These are phyloP conservation scores for Moesziomyces parantarcticus DNA, from an alignment of 1,284 basidiomycete species.

Conservation along the genomic window DNA sequence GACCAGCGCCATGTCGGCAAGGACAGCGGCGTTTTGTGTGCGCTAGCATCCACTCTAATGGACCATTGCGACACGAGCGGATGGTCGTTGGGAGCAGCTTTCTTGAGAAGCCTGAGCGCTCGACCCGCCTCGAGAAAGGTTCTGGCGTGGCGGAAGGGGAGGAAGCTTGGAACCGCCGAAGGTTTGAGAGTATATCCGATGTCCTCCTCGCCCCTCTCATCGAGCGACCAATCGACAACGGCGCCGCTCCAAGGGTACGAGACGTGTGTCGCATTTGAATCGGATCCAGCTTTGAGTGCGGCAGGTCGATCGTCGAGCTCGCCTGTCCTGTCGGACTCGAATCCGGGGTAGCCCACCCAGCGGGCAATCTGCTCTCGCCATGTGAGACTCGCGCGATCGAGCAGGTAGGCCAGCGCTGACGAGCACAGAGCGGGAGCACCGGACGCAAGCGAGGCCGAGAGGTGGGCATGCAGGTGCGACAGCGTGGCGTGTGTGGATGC, in stretches of 20 bases:
- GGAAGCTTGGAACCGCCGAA: conserved; percentile 44
- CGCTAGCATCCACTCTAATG: conserved; percentile 3
- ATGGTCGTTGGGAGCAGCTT: conserved; percentile 50
- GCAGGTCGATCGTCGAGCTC: conserved; percentile 28
- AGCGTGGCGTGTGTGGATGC: conserved; percentile 27
- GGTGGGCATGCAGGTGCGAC: conserved; percentile 50
- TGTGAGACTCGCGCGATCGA: conserved; percentile 39
- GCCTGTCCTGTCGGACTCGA: conserved; percentile 32
- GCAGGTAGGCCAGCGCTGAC: conserved; percentile 38
- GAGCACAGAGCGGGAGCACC: conserved; percentile 27
- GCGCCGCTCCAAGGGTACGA: conserved; percentile 49
- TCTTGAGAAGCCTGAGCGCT: conserved; percentile 50
- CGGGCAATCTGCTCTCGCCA: conserved; percentile 44
- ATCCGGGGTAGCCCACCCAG: conserved; percentile 57
- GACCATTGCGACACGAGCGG: conserved; percentile 45
- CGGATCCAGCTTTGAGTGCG: conserved; percentile 7
- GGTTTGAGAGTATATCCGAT: conserved; percentile 53
- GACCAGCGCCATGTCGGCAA: conserved; percentile 50
- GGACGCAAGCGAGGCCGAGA: conserved; percentile 42
- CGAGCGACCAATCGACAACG: conserved; percentile 49
- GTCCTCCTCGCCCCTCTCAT: conserved; percentile 53
- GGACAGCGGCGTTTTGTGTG: not conserved
- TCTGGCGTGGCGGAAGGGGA: conserved; percentile 39
- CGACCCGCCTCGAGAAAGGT: conserved; percentile 53
- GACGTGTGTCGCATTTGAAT: conserved; percentile 3